These are phyloP conservation scores for Aphanomyces astaci DNA, from an alignment of 352 stramenopile genomes.

Conservation along the genomic window DNA sequence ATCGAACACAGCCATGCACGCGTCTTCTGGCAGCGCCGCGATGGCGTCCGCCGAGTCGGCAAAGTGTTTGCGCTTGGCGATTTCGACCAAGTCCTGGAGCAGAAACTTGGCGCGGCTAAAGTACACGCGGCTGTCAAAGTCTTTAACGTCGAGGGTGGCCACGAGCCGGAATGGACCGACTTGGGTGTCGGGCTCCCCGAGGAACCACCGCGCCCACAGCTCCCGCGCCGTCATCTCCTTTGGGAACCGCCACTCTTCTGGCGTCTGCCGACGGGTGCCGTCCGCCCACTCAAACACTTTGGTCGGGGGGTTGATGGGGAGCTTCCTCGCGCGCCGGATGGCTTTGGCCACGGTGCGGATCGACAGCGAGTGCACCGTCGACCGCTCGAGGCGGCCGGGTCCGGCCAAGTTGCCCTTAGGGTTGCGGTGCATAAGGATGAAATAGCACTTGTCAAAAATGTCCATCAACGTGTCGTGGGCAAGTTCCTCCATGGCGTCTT, in stretches of 20 bases:
- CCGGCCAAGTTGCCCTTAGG: background rate
- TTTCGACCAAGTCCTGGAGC: background rate
- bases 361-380: background rate
- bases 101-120: slow-evolving; percentile 1
- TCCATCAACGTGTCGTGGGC: background rate
- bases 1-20: background rate
- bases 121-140: background rate
- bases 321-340: background rate
- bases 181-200: background rate
- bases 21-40: background rate
- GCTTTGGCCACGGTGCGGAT: background rate
- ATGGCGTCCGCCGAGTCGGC: background rate
- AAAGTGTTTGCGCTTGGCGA: background rate
- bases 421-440: background rate
- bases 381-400: background rate
- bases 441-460: background rate
- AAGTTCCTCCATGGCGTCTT: background rate
- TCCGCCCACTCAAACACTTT: background rate
- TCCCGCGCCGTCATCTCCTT: background rate
- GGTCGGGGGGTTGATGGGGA: background rate
- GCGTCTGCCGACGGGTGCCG: background rate
- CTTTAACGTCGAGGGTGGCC: background rate
- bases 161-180: background rate
- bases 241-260: background rate
- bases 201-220: background rate